Conservation (phyloP, 768 basidiomycete genomes). For the Pleurotus eryngii region DNA sequence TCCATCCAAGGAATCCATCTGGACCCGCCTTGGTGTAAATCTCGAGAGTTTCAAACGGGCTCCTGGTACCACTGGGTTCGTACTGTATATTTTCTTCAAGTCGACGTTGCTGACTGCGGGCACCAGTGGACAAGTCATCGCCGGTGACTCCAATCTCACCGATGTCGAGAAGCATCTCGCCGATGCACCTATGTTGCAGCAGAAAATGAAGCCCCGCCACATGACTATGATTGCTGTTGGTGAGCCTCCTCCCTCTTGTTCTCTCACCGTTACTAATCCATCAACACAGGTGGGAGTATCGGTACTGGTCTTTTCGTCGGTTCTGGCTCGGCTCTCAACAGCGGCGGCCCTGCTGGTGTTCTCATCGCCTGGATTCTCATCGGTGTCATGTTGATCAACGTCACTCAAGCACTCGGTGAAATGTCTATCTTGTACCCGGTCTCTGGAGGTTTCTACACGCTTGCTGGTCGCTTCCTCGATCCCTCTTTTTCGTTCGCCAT, state of each 20-base stretch:
- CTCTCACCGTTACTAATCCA: background rate
- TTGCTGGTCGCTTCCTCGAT: constrained; percentile 43
- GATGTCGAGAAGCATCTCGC: constrained; percentile 34
- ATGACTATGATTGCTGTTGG: constrained; percentile 47
- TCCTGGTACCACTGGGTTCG: constrained; percentile 43
- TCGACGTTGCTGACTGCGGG: background rate
- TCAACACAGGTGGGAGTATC: constrained; percentile 38
- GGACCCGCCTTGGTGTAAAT: constrained; percentile 40
- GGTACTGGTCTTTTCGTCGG: constrained; percentile 49
- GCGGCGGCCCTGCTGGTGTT: constrained; percentile 41
- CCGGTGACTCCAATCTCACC: constrained; percentile 29
- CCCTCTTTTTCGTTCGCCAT: constrained; percentile 46
- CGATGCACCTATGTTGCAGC: constrained; percentile 43
- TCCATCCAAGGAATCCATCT: constrained; percentile 42
- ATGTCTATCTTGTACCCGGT: constrained; percentile 48
- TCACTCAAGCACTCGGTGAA: constrained; percentile 49
- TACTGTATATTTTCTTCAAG: background rate
- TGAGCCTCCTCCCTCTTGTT: constrained; percentile 18
- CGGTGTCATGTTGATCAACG: constrained; percentile 46
- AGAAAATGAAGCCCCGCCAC: constrained; percentile 47
- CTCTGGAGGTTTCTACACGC: constrained; percentile 47
- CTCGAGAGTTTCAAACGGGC: constrained; percentile 45
- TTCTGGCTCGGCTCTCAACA: constrained; percentile 35
- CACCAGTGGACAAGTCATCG: constrained; percentile 34
- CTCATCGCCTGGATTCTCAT: constrained; percentile 43